Percentiles rank a stretch among this genome's conserved stretches.
phyloP scores from a whole-genome alignment of 1,284 basidiomycete species.

The Ceratobasidium sp. region DNA sequence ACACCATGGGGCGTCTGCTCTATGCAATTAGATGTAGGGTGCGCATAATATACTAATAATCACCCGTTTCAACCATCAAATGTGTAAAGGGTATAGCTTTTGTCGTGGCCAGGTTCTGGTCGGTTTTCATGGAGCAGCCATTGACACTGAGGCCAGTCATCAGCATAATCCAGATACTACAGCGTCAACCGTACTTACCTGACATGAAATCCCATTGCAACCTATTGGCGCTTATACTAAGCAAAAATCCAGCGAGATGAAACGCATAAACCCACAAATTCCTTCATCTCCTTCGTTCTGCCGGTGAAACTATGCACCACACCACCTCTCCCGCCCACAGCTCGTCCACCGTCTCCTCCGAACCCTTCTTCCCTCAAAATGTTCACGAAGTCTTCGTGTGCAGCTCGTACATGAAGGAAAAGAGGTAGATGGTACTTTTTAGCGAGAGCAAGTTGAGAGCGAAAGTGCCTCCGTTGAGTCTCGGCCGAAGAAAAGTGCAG shows the following conservation, averaged over 20 bases:
- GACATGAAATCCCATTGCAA: constrained; percentile 76
- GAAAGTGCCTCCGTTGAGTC: constrained; percentile 74
- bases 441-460: constrained; percentile 73
- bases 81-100: constrained; percentile 54
- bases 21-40: no score
- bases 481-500: constrained; percentile 72
- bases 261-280: constrained; percentile 63
- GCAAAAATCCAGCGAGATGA: constrained; percentile 42
- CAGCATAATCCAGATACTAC: background rate
- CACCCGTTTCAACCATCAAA: constrained; percentile 35
- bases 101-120: constrained; percentile 70
- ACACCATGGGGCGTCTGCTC: constrained; percentile 83
- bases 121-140: constrained; percentile 85
- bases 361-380: constrained; percentile 74
- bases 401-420: constrained; percentile 85
- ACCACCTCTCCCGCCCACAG: constrained; percentile 67
- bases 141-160: constrained; percentile 62
- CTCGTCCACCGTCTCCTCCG: constrained; percentile 62
- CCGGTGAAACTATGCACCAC: constrained; percentile 92
- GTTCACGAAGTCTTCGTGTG: constrained; percentile 73
- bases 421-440: constrained; percentile 78
- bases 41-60: constrained; percentile 41
- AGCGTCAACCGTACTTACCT: constrained; percentile 48
- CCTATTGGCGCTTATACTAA: constrained; percentile 51
- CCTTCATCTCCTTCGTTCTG: constrained; percentile 66